phyloP scores from a whole-genome alignment of 1,284 basidiomycete genomes.

The Lentinula novae-zelandiae region DNA sequence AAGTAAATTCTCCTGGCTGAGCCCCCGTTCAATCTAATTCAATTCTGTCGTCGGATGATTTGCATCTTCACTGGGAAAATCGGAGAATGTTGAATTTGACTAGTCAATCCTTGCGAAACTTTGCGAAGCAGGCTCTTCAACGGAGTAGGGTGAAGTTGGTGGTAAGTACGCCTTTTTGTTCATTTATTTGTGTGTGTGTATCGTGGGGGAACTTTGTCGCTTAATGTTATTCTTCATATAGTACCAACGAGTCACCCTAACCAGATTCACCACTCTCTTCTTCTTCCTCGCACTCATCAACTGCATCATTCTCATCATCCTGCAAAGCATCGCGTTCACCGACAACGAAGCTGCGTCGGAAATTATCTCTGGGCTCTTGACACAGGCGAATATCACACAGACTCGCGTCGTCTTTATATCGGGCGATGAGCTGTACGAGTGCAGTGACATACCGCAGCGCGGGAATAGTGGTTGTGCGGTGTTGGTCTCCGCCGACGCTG shows the following conservation, averaged over 20 bases:
- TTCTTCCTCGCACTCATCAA: constrained; percentile 38
- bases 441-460: constrained; percentile 23
- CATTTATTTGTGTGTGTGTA: background rate
- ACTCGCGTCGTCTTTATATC: constrained; percentile 21
- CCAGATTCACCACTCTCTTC: constrained; percentile 38
- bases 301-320: constrained; percentile 31
- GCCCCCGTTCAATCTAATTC: background rate
- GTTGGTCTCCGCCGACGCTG: constrained; percentile 2
- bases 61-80: background rate
- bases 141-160: constrained; percentile 11
- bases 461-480: constrained; percentile 19
- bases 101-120: constrained; percentile 1
- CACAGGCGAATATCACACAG: constrained; percentile 18
- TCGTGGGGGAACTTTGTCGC: background rate
- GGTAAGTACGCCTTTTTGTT: background rate
- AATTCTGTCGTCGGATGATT: constrained; percentile 3
- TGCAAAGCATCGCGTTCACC: constrained; percentile 31
- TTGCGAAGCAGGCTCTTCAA: constrained; percentile 8
- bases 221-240: constrained; percentile 15
- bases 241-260: constrained; percentile 40
- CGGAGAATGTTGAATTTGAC: constrained; percentile 5
- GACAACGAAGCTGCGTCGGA: constrained; percentile 30
- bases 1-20: background rate
- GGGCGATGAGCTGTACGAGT: constrained; percentile 19
- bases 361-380: constrained; percentile 25